phyloP scores from a whole-genome alignment of 2,329 filamentous ascomycete genomes.

The Scedosporium dehoogii region DNA sequence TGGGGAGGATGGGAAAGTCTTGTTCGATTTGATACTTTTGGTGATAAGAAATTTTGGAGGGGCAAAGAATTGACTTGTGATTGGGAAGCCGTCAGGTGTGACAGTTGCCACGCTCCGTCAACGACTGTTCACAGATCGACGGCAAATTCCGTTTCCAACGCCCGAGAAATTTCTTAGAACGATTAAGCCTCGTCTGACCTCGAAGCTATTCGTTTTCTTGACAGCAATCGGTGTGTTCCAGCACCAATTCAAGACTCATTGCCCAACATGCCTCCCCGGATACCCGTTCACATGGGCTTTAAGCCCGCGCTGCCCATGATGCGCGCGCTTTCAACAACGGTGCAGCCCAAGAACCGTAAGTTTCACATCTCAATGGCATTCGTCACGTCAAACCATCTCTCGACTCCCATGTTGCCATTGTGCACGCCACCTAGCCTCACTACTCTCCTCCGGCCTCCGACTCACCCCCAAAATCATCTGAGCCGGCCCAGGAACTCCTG shows the following conservation, averaged over 20 bases:
- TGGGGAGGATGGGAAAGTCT: neutral
- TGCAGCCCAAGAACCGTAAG: neutral
- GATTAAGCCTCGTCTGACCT: neutral
- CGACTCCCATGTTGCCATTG: neutral
- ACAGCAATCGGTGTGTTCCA: neutral
- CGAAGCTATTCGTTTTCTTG: neutral
- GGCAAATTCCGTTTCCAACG: neutral
- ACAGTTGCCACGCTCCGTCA: no score
- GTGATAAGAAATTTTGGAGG: constrained; percentile 7
- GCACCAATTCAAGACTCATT: neutral
- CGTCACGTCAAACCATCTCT: neutral
- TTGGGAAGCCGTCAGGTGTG: neutral
- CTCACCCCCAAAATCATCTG: neutral
- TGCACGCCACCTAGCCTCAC: neutral
- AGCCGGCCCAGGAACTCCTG: neutral
- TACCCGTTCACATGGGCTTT: neutral
- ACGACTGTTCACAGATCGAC: neutral
- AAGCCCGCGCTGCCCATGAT: constrained; percentile 1
- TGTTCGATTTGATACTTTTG: neutral
- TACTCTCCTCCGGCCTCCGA: neutral
- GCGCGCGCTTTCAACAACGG: neutral
- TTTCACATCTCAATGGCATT: neutral
- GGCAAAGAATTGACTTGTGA: neutral
- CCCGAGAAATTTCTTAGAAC: neutral
- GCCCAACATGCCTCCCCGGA: constrained; percentile 4